Percentiles rank a stretch among this genome's conserved stretches.
Conservation (phyloP, 2,329 filamentous ascomycete genomes). For the Aureobasidium musti region DNA sequence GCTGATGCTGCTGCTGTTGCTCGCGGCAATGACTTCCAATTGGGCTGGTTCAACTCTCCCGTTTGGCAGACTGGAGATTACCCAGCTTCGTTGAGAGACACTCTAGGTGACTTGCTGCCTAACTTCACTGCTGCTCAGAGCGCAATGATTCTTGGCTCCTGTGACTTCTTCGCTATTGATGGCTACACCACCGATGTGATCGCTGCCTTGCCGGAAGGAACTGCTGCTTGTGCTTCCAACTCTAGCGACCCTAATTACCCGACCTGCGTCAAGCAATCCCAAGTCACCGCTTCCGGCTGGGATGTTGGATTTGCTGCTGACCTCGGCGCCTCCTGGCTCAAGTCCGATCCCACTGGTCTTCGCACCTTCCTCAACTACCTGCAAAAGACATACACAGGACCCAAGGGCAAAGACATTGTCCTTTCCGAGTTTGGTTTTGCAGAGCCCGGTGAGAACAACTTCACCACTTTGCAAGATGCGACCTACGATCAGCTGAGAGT, state of each 20-base stretch:
- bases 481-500: slow-evolving; percentile 1
- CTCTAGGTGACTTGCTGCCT: slow-evolving; percentile 40
- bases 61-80: slow-evolving; percentile 50
- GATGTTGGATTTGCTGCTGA: slow-evolving; percentile 48
- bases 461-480: slow-evolving; percentile 41
- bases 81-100: slow-evolving; percentile 43
- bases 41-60: slow-evolving; percentile 48
- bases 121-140: slow-evolving; percentile 37
- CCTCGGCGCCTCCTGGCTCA: slow-evolving; percentile 41
- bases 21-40: slow-evolving; percentile 37
- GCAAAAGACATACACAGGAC: slow-evolving; percentile 10
- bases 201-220: slow-evolving; percentile 53
- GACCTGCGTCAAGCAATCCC: slow-evolving; percentile 43
- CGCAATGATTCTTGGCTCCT: slow-evolving; percentile 30
- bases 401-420: slow-evolving; percentile 35
- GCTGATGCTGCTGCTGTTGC: slow-evolving; percentile 40
- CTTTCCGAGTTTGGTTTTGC: slow-evolving; percentile 44
- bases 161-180: slow-evolving; percentile 49
- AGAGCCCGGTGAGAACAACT: slow-evolving; percentile 43
- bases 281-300: slow-evolving; percentile 45
- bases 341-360: slow-evolving; percentile 42
- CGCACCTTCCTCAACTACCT: slow-evolving; percentile 37
- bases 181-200: slow-evolving; percentile 59
- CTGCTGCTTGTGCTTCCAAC: slow-evolving; percentile 46
- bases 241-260: slow-evolving; percentile 46